Base-by-base conservation (phyloP, 1,139 yeast genomes). In the Suhomyces atakaporum region DNA sequence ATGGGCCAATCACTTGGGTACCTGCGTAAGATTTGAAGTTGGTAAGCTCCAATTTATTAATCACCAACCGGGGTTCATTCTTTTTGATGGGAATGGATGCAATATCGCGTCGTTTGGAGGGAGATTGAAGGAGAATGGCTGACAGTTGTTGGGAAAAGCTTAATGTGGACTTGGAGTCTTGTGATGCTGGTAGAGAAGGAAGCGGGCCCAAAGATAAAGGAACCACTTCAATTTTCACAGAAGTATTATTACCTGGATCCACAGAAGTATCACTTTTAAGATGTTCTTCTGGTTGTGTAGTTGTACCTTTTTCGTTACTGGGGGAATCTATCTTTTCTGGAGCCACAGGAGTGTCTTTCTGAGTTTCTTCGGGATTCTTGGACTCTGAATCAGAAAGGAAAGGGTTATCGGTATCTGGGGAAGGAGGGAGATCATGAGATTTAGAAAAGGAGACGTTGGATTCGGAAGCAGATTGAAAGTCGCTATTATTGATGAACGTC, bases 21-120 rank as follows among this genome's bases (percentile, higher is more conserved):
- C 98, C 98, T 0, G 97, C 97, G 58, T 94, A 94, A 0, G 97
- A 89, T 55, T 94, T 94, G 75, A 92, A 94, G 56, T 94, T 85
- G 4, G 83, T 82, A 31, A 94, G 69, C 0, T 83, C 84, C 22
- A 92, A 63, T 49, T 79, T 77, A 28, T 81, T 69, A 29, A 92
- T 90, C 5, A 87, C 95, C 22, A 92, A 62, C 31, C 98, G 67
- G 7, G 81, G 81, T 40, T 59, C 70, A 29, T 56, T 53, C 10
- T 46, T 40, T 14, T 41, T 30, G 25, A 32, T 27, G 10, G 54
- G 23, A 27, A 32, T 40, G 24, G 47, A 31, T 14, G 47, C 39
- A 29, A 43, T 36, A 27, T 58, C 64, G 20, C 59, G 46, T 28
- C 60, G 42, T 39, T 56, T 60, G 8, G 58, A 42, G 2, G 69